Percentiles rank a stretch among this genome's conserved stretches.
These are phyloP conservation scores for Rhizophagus clarus DNA, from an alignment of 192 early-diverging fungal genomes.

Conservation along the genomic window DNA sequence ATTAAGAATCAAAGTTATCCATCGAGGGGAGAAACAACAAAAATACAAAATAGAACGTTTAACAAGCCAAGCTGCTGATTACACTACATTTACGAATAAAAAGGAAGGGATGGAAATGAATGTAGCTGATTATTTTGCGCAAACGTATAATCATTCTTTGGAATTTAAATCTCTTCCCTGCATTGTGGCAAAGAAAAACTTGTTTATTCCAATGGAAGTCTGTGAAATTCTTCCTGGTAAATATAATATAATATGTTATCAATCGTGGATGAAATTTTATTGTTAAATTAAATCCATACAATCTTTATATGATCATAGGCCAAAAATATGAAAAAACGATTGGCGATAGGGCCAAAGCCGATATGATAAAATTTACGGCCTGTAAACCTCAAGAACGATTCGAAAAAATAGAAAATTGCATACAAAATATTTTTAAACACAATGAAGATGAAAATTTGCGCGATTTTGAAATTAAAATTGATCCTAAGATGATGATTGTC, in stretches of 20 bases:
- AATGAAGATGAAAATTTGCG: conserved; percentile 13
- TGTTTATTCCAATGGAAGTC: conserved; percentile 18
- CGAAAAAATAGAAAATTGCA: conserved; percentile 4
- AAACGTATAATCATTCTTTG: conserved; percentile 71
- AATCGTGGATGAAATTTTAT: not conserved
- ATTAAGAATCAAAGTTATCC: conserved; percentile 56
- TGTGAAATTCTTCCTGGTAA: conserved; percentile 15
- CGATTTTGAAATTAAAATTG: conserved; percentile 1
- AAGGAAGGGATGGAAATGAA: conserved; percentile 61
- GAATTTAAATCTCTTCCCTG: conserved; percentile 22
- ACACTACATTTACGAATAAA: conserved; percentile 68
- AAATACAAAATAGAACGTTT: conserved; percentile 74
- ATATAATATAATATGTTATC: not conserved
- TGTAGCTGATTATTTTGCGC: conserved; percentile 70
- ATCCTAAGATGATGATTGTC: not conserved
- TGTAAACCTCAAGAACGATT: conserved; percentile 6
- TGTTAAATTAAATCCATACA: not conserved
- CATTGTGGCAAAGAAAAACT: conserved; percentile 9
- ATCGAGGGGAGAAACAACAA: conserved; percentile 66
- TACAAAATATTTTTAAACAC: not conserved
- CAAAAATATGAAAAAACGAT: conserved; percentile 14
- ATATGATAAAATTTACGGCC: conserved; percentile 13
- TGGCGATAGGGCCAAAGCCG: conserved; percentile 11
- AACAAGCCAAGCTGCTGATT: conserved; percentile 65
- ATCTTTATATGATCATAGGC: not conserved